Evolutionary conservation across 768 basidiomycete species (phyloP).

Genomic region (Boletales sp.): DNA sequence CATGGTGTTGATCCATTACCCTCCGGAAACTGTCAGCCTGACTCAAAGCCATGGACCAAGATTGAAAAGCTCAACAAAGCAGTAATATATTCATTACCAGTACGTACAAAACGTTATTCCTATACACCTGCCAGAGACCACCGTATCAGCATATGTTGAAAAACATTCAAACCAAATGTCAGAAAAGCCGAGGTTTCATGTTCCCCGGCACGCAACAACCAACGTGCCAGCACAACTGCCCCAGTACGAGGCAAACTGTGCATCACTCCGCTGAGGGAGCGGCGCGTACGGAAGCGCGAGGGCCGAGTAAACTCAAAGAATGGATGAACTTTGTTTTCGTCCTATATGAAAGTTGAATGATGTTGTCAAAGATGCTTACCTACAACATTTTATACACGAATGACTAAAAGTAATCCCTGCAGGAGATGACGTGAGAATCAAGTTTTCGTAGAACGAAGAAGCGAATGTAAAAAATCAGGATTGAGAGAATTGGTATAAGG

Average conservation of each 20-base stretch:
- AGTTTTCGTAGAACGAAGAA: not conserved
- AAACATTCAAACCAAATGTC: constrained; percentile 26
- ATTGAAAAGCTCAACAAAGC: not conserved
- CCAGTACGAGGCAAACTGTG: constrained; percentile 47
- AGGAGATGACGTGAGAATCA: constrained; percentile 2
- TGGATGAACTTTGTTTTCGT: constrained; percentile 83
- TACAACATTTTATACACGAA: not conserved
- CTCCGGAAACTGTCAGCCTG: no score
- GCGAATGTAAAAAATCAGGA: constrained; percentile 39
- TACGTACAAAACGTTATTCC: not conserved
- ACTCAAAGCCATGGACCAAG: not conserved
- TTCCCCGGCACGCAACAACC: constrained; percentile 33
- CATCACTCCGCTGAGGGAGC: constrained; percentile 36
- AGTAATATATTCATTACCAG: not conserved
- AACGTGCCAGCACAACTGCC: constrained; percentile 35
- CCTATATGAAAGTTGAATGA: constrained; percentile 24
- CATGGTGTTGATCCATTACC: no score
- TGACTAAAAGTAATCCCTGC: not conserved
- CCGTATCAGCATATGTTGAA: constrained; percentile 5
- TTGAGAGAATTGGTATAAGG: constrained; percentile 43
- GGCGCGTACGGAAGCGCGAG: constrained; percentile 32
- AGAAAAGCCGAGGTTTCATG: constrained; percentile 69
- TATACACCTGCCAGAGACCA: constrained; percentile 5
- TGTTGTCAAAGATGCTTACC: not conserved
- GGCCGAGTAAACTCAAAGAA: constrained; percentile 62